Evolutionary conservation across 2,329 filamentous ascomycete species (phyloP).

Genomic region (Elsinoe perseae): DNA sequence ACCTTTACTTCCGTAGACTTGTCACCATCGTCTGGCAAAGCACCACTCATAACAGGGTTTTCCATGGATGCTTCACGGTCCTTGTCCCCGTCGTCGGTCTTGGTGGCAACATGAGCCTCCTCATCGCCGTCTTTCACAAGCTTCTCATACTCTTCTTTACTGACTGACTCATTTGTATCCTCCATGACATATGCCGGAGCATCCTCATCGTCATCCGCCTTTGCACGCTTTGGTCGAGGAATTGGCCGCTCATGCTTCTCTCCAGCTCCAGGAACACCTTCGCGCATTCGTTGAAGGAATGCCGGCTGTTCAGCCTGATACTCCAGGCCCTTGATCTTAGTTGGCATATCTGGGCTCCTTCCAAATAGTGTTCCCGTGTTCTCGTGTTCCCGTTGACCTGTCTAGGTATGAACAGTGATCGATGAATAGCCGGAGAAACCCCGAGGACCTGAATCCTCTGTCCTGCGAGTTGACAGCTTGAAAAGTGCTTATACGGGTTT

Average conservation of each 20-base stretch:
- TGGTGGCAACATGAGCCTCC: neutral
- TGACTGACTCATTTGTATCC: constrained; percentile 56
- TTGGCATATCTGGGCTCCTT: constrained; percentile 27
- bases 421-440: constrained; percentile 17
- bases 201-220: constrained; percentile 63
- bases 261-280: constrained; percentile 42
- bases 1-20: constrained; percentile 22
- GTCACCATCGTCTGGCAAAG: constrained; percentile 20
- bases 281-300: constrained; percentile 42
- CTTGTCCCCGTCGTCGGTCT: constrained; percentile 15
- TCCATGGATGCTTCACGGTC: constrained; percentile 16
- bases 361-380: too few species aligned
- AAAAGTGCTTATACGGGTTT: neutral
- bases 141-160: constrained; percentile 42
- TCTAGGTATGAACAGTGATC: constrained; percentile 15
- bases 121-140: constrained; percentile 16
- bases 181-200: constrained; percentile 69
- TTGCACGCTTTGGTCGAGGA: constrained; percentile 39
- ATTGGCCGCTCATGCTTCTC: constrained; percentile 39
- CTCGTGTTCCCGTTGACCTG: neutral
- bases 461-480: constrained; percentile 1
- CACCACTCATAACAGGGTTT: constrained; percentile 23
- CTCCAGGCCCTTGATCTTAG: constrained; percentile 56
- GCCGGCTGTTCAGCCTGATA: constrained; percentile 52
- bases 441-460: neutral